phyloP scores from a whole-genome alignment of 129 eudicot genomes.

The Tagetes patula region DNA sequence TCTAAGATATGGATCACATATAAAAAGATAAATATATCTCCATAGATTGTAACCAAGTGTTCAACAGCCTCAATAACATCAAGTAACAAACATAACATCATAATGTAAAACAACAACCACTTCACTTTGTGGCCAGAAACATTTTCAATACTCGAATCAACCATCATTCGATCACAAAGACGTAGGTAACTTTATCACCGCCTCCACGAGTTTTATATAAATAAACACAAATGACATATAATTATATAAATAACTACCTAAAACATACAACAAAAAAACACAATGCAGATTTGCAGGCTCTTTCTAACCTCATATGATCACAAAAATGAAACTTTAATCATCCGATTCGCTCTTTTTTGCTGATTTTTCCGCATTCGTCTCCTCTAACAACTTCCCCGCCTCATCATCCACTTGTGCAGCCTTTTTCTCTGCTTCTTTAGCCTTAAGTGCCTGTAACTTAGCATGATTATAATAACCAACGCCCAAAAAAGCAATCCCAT shows the following conservation, averaged over 20 bases:
- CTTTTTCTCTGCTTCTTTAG: slow-evolving; percentile 63
- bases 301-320: slow-evolving; percentile 22
- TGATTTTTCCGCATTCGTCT: slow-evolving; percentile 41
- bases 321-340: slow-evolving; percentile 31
- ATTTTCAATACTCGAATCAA: slow-evolving; percentile 22
- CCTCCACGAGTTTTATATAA: slow-evolving; percentile 23
- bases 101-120: slow-evolving; percentile 5
- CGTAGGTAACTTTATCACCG: slow-evolving; percentile 10
- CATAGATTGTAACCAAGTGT: slow-evolving; percentile 29
- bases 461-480: slow-evolving; percentile 67
- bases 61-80: slow-evolving; percentile 27
- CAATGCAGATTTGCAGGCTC: slow-evolving; percentile 15
- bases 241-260: slow-evolving; percentile 31
- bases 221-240: slow-evolving; percentile 23
- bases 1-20: slow-evolving; percentile 22
- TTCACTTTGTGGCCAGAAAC: neutral
- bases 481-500: slow-evolving; percentile 73
- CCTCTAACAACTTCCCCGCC: slow-evolving; percentile 61
- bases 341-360: slow-evolving; percentile 42
- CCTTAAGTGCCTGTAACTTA: slow-evolving; percentile 65
- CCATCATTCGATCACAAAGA: slow-evolving; percentile 15
- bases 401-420: slow-evolving; percentile 60
- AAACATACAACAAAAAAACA: slow-evolving; percentile 29
- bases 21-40: slow-evolving; percentile 27
- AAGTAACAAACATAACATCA: slow-evolving; percentile 4